These are phyloP conservation scores for Batkoa obscura DNA, from an alignment of 371 early-diverging fungal genomes.

Conservation along the genomic window DNA sequence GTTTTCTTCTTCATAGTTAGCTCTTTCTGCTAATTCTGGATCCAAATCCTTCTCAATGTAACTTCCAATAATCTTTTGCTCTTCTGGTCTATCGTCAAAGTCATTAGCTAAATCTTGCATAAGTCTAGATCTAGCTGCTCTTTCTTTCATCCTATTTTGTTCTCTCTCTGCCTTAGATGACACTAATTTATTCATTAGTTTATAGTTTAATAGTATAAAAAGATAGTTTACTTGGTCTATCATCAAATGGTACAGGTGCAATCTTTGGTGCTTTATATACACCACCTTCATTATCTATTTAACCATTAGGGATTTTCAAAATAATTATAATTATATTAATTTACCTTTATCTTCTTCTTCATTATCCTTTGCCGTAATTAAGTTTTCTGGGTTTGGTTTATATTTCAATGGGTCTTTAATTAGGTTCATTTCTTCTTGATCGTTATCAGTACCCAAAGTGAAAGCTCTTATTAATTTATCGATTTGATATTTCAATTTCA, in stretches of 20 bases:
- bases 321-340: not conserved
- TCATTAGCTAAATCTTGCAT: slow-evolving; percentile 70
- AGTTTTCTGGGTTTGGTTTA: no score
- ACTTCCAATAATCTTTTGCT: slow-evolving; percentile 44
- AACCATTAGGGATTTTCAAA: slow-evolving; percentile 30
- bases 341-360: slow-evolving; percentile 3
- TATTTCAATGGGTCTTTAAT: no score
- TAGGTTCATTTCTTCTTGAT: no score
- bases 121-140: slow-evolving; percentile 67
- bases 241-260: slow-evolving; percentile 74
- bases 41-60: slow-evolving; percentile 33
- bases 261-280: slow-evolving; percentile 77
- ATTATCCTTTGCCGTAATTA: slow-evolving; percentile 22
- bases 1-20: slow-evolving; percentile 75
- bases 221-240: slow-evolving; percentile 19
- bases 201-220: not conserved
- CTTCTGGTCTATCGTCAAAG: slow-evolving; percentile 81
- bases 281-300: slow-evolving; percentile 21
- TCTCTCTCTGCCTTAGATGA: slow-evolving; percentile 33
- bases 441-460: slow-evolving; percentile 28
- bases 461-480: slow-evolving; percentile 79
- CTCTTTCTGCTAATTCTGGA: slow-evolving; percentile 35
- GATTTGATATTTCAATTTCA: slow-evolving; percentile 86
- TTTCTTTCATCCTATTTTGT: slow-evolving; percentile 38
- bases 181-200: slow-evolving; percentile 9